Conservation (phyloP, 306 rosid species). For the Prunus kanzakura region DNA sequence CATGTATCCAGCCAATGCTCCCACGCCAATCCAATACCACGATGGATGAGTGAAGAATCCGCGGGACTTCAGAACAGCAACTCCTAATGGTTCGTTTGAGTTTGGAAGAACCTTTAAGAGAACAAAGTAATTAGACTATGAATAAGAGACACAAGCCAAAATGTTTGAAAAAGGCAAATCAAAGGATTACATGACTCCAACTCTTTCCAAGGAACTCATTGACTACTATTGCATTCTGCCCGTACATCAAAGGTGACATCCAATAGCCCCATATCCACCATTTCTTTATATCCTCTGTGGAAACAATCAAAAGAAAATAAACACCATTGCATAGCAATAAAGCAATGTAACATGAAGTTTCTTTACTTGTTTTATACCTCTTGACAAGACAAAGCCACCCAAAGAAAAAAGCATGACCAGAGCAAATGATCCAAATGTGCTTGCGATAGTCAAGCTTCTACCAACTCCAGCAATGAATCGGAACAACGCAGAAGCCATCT, state of each 20-base stretch:
- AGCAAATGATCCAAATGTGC: slow-evolving; percentile 33
- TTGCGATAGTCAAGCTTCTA: slow-evolving; percentile 40
- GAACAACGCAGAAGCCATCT: slow-evolving; percentile 45
- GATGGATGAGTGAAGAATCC: slow-evolving; percentile 39
- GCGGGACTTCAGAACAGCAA: slow-evolving; percentile 38
- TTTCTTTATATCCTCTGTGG: slow-evolving; percentile 15
- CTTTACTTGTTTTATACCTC: slow-evolving; percentile 30
- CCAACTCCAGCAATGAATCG: slow-evolving; percentile 47
- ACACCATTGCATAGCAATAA: neutral
- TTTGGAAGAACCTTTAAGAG: slow-evolving; percentile 36
- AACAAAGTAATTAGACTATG: neutral
- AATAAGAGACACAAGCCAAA: neutral
- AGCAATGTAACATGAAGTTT: neutral
- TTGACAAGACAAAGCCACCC: slow-evolving; percentile 50
- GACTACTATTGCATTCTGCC: slow-evolving; percentile 25
- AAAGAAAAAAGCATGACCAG: slow-evolving; percentile 30
- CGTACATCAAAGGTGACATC: slow-evolving; percentile 26
- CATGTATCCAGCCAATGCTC: slow-evolving; percentile 19
- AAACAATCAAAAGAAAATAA: neutral
- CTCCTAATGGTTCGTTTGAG: slow-evolving; percentile 36
- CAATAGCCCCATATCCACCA: slow-evolving; percentile 33
- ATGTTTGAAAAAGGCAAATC: neutral
- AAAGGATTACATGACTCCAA: slow-evolving; percentile 17
- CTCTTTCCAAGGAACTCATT: slow-evolving; percentile 25
- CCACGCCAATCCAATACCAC: slow-evolving; percentile 24